A percentile compares a stretch with the other conserved stretches of the same genome.
Evolutionary conservation across 192 early-diverging fungal species (phyloP).

Genomic region (Chytriomyces confervae): DNA sequence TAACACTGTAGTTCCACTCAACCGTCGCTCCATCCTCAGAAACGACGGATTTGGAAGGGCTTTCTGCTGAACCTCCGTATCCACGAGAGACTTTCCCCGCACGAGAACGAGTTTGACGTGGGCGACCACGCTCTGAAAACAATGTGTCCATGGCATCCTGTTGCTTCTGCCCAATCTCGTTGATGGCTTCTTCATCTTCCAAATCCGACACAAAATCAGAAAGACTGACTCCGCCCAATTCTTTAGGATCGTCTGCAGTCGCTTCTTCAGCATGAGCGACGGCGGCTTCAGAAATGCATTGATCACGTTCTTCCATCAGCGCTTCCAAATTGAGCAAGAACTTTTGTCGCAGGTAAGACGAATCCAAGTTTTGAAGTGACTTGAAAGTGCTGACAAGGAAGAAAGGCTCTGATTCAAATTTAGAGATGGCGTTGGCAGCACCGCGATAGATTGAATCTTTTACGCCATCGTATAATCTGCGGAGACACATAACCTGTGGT

Average conservation of each 20-base stretch:
- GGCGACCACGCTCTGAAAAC: too few species aligned
- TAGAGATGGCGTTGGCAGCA: slow-evolving; percentile 45
- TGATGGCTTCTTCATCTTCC: neutral
- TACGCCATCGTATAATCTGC: slow-evolving; percentile 43
- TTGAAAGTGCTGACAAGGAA: slow-evolving; percentile 49
- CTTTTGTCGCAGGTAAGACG: slow-evolving; percentile 39
- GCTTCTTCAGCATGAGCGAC: neutral
- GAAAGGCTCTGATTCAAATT: slow-evolving; percentile 45
- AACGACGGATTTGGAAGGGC: too few species aligned
- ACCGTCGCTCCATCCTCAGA: neutral
- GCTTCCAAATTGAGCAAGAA: slow-evolving; percentile 42
- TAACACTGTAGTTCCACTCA: neutral
- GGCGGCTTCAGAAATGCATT: neutral
- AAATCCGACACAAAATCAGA: neutral
- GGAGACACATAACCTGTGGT: neutral
- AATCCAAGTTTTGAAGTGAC: slow-evolving; percentile 37
- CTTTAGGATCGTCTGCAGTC: neutral
- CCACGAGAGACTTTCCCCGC: too few species aligned
- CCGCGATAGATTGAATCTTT: slow-evolving; percentile 48
- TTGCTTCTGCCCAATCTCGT: neutral
- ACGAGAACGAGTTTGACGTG: too few species aligned
- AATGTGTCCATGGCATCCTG: too few species aligned
- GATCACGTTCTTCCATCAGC: slow-evolving; percentile 21
- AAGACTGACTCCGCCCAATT: too few species aligned
- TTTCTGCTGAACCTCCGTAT: too few species aligned